A percentile compares a stretch with the other conserved stretches of the same genome.
phyloP scores from a whole-genome alignment of 1,139 yeast genomes.

The Suhomyces choctaworum region DNA sequence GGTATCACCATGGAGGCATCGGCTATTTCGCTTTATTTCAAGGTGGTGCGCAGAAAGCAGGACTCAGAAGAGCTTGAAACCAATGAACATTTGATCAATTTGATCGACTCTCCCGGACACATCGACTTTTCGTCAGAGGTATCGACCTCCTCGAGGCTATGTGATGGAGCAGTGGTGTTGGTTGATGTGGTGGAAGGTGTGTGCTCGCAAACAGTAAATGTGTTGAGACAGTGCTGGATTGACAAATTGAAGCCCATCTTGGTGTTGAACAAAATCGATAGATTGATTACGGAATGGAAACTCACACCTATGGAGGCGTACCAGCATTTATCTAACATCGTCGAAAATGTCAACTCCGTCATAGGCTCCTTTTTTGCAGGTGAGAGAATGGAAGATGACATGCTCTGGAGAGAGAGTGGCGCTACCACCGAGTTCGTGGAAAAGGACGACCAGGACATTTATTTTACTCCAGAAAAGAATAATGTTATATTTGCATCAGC shows the following conservation, averaged over 20 bases:
- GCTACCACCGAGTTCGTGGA: constrained; percentile 63
- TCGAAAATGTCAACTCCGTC: constrained; percentile 94
- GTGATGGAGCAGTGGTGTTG: constrained; percentile 94
- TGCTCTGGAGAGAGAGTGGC: constrained; percentile 74
- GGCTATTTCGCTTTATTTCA: constrained; percentile 85
- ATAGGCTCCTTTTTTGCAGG: constrained; percentile 93
- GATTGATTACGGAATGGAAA: constrained; percentile 79
- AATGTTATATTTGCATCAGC: constrained; percentile 96
- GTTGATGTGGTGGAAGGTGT: constrained; percentile 99
- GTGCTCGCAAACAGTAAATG: constrained; percentile 94
- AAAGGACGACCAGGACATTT: constrained; percentile 77
- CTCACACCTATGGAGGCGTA: constrained; percentile 86
- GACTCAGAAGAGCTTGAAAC: constrained; percentile 40
- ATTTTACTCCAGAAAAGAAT: constrained; percentile 85
- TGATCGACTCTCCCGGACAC: constrained; percentile 98
- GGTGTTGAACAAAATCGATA: constrained; percentile 91
- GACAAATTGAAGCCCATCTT: constrained; percentile 86
- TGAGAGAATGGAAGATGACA: constrained; percentile 88
- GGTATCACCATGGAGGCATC: constrained; percentile 98
- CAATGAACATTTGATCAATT: constrained; percentile 80
- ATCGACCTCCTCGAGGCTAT: constrained; percentile 88
- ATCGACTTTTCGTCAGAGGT: constrained; percentile 97
- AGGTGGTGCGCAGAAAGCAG: constrained; percentile 50
- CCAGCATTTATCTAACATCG: constrained; percentile 68
- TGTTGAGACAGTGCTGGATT: constrained; percentile 92